Evolutionary conservation across 2,329 filamentous ascomycete genomes (phyloP).

Genomic region (Sarocladium kiliense): DNA sequence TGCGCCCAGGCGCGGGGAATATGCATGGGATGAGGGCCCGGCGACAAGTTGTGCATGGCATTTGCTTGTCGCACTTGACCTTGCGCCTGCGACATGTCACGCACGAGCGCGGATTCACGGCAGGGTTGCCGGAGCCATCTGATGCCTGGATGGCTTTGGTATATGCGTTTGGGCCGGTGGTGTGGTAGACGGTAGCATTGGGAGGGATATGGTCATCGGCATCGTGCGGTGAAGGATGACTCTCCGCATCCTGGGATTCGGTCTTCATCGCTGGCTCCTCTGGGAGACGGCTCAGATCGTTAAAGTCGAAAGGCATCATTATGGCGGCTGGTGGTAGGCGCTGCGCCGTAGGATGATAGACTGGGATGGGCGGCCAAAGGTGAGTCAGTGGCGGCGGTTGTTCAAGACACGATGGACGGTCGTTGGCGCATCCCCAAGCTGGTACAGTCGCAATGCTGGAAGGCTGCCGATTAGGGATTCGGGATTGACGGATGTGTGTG

Average conservation of each 20-base stretch:
- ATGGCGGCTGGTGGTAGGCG: background rate
- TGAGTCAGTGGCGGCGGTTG: background rate
- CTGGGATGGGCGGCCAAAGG: background rate
- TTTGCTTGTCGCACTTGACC: conserved; percentile 73
- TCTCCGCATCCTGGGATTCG: background rate
- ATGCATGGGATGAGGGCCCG: conserved; percentile 66
- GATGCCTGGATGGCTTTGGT: conserved; percentile 28
- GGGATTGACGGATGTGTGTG: background rate
- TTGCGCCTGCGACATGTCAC: conserved; percentile 52
- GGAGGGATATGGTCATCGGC: conserved; percentile 8
- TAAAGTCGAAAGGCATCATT: conserved; percentile 4
- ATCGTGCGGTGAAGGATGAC: background rate
- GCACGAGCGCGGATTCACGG: conserved; percentile 43
- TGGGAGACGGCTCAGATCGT: background rate
- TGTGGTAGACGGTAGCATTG: conserved; percentile 34
- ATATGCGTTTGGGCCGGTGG: conserved; percentile 33
- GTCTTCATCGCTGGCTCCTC: background rate
- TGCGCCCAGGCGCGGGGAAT: conserved; percentile 69
- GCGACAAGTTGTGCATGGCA: conserved; percentile 71
- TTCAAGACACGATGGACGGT: background rate
- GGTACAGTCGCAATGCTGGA: too few species aligned
- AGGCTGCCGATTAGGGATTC: too few species aligned
- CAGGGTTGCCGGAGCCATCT: conserved; percentile 24
- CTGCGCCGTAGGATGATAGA: background rate
- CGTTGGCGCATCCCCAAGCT: too few species aligned